phyloP scores from a whole-genome alignment of 805 yeast species.

The Wickerhamiella siamensis region DNA sequence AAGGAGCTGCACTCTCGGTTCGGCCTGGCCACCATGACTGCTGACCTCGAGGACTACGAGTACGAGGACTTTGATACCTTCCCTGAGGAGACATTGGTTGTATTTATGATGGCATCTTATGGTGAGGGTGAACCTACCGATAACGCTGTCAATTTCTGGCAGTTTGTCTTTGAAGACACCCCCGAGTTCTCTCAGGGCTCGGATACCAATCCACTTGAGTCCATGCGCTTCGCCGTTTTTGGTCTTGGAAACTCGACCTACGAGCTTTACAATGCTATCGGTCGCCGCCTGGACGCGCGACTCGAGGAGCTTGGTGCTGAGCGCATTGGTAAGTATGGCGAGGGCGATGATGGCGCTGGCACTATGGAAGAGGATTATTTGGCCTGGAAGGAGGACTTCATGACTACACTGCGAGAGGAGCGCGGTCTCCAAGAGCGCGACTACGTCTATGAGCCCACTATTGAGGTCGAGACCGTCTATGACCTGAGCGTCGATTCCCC shows the following conservation, averaged over 20 bases:
- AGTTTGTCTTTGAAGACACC: slow-evolving; percentile 42
- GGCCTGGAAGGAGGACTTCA: slow-evolving; percentile 75
- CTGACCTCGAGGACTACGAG: slow-evolving; percentile 81
- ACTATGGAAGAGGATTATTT: slow-evolving; percentile 90
- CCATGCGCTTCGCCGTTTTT: slow-evolving; percentile 57
- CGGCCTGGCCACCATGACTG: slow-evolving; percentile 69
- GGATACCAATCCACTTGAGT: slow-evolving; percentile 28
- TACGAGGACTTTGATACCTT: slow-evolving; percentile 59
- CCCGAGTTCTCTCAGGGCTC: slow-evolving; percentile 31
- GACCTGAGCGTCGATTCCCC: slow-evolving; percentile 25
- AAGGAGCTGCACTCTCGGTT: slow-evolving; percentile 76
- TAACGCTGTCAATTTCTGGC: slow-evolving; percentile 70
- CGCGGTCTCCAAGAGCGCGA: slow-evolving; percentile 69
- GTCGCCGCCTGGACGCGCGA: slow-evolving; percentile 37
- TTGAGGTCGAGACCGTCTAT: slow-evolving; percentile 23
- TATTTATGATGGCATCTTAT: slow-evolving; percentile 79
- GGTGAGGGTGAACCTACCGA: slow-evolving; percentile 99
- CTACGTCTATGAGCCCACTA: slow-evolving; percentile 59
- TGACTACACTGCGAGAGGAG: slow-evolving; percentile 48
- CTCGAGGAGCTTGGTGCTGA: slow-evolving; percentile 54
- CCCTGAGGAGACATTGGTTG: slow-evolving; percentile 42
- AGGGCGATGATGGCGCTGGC: slow-evolving; percentile 92
- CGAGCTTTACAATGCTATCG: slow-evolving; percentile 79
- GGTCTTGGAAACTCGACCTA: slow-evolving; percentile 93
- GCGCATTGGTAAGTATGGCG: slow-evolving; percentile 62